phyloP scores from a whole-genome alignment of 2,329 filamentous ascomycete genomes.

The Nothophaeocryptopus gaeumannii region DNA sequence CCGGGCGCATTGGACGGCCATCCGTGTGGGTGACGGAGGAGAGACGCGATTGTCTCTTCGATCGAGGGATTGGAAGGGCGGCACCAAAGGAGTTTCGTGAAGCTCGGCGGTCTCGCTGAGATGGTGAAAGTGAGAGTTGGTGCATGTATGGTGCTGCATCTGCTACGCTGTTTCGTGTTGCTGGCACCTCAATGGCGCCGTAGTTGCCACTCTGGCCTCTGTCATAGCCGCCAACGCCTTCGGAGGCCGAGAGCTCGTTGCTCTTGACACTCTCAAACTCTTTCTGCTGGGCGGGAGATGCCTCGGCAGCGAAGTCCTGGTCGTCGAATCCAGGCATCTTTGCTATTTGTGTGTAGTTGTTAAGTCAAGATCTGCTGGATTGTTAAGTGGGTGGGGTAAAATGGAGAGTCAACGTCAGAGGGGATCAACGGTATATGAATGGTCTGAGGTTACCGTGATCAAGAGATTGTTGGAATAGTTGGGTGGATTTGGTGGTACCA shows the following conservation, averaged over 20 bases:
- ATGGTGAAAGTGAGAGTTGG: constrained; percentile 65
- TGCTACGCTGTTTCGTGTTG: constrained; percentile 64
- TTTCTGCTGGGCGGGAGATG: constrained; percentile 38
- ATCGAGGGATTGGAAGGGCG: constrained; percentile 68
- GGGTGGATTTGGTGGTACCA: background rate
- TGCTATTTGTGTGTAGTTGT: constrained; percentile 19
- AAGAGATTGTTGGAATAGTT: background rate
- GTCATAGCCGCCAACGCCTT: constrained; percentile 20
- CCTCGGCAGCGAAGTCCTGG: constrained; percentile 50
- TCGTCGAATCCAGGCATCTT: constrained; percentile 62
- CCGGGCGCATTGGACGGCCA: constrained; percentile 49
- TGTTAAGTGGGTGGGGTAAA: background rate
- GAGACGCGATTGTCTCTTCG: constrained; percentile 66
- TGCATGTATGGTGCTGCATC: constrained; percentile 71
- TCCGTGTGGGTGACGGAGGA: constrained; percentile 58
- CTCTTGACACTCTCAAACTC: constrained; percentile 15
- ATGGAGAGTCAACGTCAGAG: too few species aligned
- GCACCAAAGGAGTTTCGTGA: constrained; percentile 76
- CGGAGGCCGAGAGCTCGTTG: constrained; percentile 27
- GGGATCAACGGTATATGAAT: background rate
- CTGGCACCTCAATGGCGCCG: constrained; percentile 64
- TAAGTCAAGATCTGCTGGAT: background rate
- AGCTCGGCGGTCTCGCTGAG: constrained; percentile 63
- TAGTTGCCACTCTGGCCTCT: constrained; percentile 32
- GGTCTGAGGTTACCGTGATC: constrained; percentile 6